These are phyloP conservation scores for Zea mays DNA, from an alignment of 176 grass and related monocot species.

Conservation along the genomic window Zm-B73-REFERENCE-NAM-5.0 NC_050096.1:40663001-40663500, in stretches of 20 bases:
- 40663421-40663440: not conserved
- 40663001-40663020: not conserved
- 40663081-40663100: not conserved
- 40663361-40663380: no score
- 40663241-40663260: not conserved
- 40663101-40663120: no score
- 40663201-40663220: not conserved
- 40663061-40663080: not conserved
- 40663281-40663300: constrained; percentile 32
- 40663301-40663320: constrained; percentile 23
- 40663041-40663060: not conserved
- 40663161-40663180: not conserved
- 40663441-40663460: not conserved
- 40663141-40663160: not conserved
- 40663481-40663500: not conserved
- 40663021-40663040: not conserved
- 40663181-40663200: not conserved
- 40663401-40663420: not conserved
- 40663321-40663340: constrained; percentile 25
- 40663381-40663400: not conserved
- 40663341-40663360: not conserved
- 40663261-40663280: constrained; percentile 21
- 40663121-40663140: no score
- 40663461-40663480: not conserved
- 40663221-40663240: not conserved